Evolutionary conservation across 768 basidiomycete species (phyloP).

Genomic region (Lactarius quietus): DNA sequence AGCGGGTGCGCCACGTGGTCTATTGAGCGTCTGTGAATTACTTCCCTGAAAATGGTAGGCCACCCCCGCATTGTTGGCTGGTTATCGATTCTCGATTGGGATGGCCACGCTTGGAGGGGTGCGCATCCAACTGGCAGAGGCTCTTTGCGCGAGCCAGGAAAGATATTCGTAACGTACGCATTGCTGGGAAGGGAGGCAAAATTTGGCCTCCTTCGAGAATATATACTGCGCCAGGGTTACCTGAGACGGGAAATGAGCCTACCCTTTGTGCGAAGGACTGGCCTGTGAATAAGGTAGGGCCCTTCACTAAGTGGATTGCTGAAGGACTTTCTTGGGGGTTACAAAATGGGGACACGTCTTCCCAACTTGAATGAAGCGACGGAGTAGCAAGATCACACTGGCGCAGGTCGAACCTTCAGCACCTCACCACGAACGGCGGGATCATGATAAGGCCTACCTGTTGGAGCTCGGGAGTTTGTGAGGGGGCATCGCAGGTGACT

Average conservation of each 20-base stretch:
- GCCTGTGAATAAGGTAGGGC: background rate
- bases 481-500: background rate
- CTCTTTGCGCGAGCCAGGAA: background rate
- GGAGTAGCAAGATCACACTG: background rate
- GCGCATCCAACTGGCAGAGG: background rate
- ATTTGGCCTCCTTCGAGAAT: background rate
- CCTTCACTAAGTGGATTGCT: background rate
- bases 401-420: background rate
- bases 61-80: background rate
- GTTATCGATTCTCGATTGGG: background rate
- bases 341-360: background rate
- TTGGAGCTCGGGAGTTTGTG: background rate
- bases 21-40: background rate
- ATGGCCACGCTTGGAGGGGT: background rate
- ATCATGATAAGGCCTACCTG: background rate
- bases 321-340: background rate
- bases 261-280: background rate
- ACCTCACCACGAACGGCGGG: background rate
- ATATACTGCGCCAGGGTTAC: background rate
- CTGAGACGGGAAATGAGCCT: background rate
- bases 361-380: background rate
- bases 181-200: background rate
- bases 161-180: background rate
- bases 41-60: background rate
- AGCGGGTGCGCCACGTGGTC: background rate